These are phyloP conservation scores for Takashimella tepidaria DNA, from an alignment of 1,284 basidiomycete genomes.

Conservation along the genomic window DNA sequence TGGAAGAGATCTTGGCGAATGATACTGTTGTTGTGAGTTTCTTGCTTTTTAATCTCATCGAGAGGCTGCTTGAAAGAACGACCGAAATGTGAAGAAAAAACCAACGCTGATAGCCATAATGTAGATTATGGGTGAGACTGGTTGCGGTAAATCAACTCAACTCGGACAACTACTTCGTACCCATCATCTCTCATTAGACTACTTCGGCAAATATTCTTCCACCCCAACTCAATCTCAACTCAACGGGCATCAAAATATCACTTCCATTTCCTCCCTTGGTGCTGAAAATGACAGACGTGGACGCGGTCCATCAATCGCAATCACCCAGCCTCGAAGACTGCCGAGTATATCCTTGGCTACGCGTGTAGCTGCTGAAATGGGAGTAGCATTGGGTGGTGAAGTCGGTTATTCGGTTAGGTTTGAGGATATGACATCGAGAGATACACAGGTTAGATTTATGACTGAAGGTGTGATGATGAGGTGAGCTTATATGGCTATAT, in stretches of 20 bases:
- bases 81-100: background rate
- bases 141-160: constrained; percentile 97
- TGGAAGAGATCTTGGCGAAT: constrained; percentile 67
- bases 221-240: constrained; percentile 3
- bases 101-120: no score
- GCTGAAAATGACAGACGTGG: constrained; percentile 40
- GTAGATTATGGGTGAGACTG: constrained; percentile 84
- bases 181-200: constrained; percentile 26
- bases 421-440: constrained; percentile 66
- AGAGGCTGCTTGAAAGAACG: background rate
- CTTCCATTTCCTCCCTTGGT: constrained; percentile 5
- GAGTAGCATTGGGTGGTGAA: constrained; percentile 59
- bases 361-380: constrained; percentile 83
- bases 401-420: constrained; percentile 97
- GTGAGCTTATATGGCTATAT: constrained; percentile 56
- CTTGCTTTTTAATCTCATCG: background rate
- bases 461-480: constrained; percentile 96
- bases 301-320: constrained; percentile 64
- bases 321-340: constrained; percentile 90
- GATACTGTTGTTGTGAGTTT: constrained; percentile 68
- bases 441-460: constrained; percentile 82
- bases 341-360: constrained; percentile 88
- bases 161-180: constrained; percentile 81
- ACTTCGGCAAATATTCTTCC: constrained; percentile 18
- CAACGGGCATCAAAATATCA: background rate